These are phyloP conservation scores for Furculomyces boomerangus DNA, from an alignment of 371 early-diverging fungal genomes.

Conservation along the genomic window DNA sequence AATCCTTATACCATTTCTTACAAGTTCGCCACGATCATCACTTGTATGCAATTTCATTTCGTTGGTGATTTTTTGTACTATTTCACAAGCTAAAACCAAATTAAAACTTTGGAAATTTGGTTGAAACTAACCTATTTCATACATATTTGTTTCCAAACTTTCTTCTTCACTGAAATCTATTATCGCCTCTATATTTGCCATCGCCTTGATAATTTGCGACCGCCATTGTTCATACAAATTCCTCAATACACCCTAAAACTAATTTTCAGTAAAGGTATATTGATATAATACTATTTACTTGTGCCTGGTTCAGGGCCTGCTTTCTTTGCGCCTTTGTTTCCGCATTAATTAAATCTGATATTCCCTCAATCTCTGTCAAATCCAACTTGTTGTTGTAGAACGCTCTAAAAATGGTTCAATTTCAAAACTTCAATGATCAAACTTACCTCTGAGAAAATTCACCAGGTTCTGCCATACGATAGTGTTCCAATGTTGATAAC, in stretches of 20 bases:
- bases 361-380: conserved; percentile 57
- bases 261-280: neutral
- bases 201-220: conserved; percentile 30
- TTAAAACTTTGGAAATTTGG: no score
- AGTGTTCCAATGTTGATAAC: conserved; percentile 18
- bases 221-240: conserved; percentile 48
- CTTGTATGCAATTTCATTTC: conserved; percentile 33
- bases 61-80: conserved; percentile 9
- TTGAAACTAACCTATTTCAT: conserved; percentile 35
- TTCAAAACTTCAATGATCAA: conserved; percentile 6
- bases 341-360: conserved; percentile 62
- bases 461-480: conserved; percentile 56
- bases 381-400: conserved; percentile 64
- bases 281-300: conserved; percentile 5
- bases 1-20: conserved; percentile 48
- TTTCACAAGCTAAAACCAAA: conserved; percentile 7
- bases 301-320: conserved; percentile 50
- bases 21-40: conserved; percentile 54
- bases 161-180: conserved; percentile 80
- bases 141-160: conserved; percentile 49
- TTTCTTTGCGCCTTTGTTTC: conserved; percentile 61
- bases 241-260: conserved; percentile 32
- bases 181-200: conserved; percentile 53
- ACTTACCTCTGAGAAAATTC: conserved; percentile 43
- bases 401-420: conserved; percentile 25